Conservation (phyloP, 345 rosid genomes). For the Aegle marmelos region DNA sequence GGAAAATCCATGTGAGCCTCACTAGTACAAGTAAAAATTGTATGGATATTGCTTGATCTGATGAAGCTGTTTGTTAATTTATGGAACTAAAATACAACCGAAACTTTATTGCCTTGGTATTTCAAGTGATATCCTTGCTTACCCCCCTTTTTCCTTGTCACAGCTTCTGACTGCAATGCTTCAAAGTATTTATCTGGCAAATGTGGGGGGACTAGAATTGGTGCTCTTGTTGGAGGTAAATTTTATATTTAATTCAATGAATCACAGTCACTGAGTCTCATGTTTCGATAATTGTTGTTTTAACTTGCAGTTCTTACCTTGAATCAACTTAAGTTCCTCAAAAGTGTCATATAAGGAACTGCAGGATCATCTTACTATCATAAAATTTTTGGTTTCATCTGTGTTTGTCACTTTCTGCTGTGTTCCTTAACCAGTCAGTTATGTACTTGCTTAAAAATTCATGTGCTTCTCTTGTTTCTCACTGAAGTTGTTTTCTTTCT, state of each 20-base stretch:
- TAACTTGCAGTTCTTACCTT: background rate
- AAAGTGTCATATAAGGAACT: background rate
- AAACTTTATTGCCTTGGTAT: background rate
- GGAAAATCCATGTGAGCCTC: background rate
- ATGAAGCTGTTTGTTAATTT: background rate
- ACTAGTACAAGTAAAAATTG: background rate
- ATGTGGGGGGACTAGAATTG: constrained; percentile 45
- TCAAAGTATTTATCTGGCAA: constrained; percentile 33
- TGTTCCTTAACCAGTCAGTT: background rate
- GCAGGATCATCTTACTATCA: background rate
- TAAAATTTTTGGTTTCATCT: background rate
- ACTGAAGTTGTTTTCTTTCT: background rate
- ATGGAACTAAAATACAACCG: background rate
- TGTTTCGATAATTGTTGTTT: background rate
- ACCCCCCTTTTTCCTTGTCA: constrained; percentile 10
- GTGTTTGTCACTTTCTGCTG: background rate
- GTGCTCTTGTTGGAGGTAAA: constrained; percentile 71
- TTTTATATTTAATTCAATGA: background rate
- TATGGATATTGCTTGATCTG: background rate
- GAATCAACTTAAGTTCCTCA: background rate
- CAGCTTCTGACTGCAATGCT: constrained; percentile 39
- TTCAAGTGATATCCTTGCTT: constrained; percentile 13
- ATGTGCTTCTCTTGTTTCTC: background rate
- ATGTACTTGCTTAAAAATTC: background rate
- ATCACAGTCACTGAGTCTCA: background rate